phyloP scores from a whole-genome alignment of 306 rosid genomes.

The Prunus padus region DNA sequence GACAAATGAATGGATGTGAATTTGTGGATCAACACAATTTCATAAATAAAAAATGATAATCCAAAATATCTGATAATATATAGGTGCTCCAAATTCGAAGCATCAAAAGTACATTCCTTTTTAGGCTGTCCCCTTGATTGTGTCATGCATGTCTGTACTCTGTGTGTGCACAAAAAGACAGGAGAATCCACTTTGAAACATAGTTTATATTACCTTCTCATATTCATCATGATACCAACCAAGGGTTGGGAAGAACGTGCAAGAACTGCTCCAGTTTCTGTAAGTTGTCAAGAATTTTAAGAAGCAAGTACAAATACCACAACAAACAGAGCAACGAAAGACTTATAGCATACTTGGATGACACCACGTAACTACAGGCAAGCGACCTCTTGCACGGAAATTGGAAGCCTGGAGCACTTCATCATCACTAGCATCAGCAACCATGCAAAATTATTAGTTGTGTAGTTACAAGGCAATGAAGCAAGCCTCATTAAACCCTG shows the following conservation, averaged over 20 bases:
- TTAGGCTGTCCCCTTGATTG: background rate
- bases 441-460: conserved; percentile 19
- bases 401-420: conserved; percentile 79
- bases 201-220: conserved; percentile 75
- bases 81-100: background rate
- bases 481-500: conserved; percentile 18
- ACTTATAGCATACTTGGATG: conserved; percentile 58
- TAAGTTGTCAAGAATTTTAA: conserved; percentile 23
- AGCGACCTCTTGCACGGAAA: conserved; percentile 85
- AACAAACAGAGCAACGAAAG: conserved; percentile 7
- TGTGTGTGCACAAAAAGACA: background rate
- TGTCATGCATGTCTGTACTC: background rate
- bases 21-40: conserved; percentile 2
- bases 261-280: conserved; percentile 94
- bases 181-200: conserved; percentile 17
- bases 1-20: conserved; percentile 21
- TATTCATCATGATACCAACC: conserved; percentile 95
- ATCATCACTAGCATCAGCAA: conserved; percentile 68
- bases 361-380: conserved; percentile 97
- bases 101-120: background rate
- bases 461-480: conserved; percentile 19
- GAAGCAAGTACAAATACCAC: conserved; percentile 22
- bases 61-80: background rate
- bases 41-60: background rate
- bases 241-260: conserved; percentile 98